A percentile compares a stretch with the other conserved stretches of the same genome.
Evolutionary conservation across 306 rosid species (phyloP).

Genomic region (Carpinus viminea): DNA sequence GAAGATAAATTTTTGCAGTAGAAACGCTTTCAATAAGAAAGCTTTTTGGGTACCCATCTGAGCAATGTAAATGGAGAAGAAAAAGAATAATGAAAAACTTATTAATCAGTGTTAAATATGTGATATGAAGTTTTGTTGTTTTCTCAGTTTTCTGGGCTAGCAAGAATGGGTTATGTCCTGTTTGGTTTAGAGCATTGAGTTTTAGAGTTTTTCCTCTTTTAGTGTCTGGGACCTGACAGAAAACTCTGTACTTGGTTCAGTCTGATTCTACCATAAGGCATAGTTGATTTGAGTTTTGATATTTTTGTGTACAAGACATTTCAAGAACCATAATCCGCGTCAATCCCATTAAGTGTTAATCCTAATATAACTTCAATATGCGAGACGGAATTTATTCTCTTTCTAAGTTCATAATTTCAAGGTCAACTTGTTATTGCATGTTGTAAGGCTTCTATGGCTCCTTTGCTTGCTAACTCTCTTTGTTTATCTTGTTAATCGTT

Average conservation of each 20-base stretch:
- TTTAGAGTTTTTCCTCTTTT: neutral
- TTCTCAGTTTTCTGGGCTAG: neutral
- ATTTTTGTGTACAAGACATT: no score
- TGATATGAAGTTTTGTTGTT: neutral
- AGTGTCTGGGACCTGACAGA: neutral
- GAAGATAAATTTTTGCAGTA: no score
- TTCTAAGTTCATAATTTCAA: constrained; percentile 1
- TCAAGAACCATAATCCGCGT: neutral
- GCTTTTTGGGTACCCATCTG: neutral
- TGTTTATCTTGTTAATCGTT: neutral
- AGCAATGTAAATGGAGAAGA: neutral
- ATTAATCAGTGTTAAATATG: neutral
- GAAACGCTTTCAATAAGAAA: no score
- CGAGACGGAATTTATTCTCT: neutral
- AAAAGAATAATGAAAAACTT: neutral
- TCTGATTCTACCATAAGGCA: neutral
- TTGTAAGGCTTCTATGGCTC: neutral
- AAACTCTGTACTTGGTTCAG: neutral
- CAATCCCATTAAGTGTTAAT: neutral
- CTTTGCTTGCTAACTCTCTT: constrained; percentile 13
- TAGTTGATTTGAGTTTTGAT: neutral
- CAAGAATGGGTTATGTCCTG: neutral
- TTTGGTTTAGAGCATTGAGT: neutral
- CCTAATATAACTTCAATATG: neutral
- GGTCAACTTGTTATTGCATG: neutral